A percentile compares a stretch with the other conserved stretches of the same genome.
phyloP scores from a whole-genome alignment of 139 green algal genomes.

The Micromonas commoda region DNA sequence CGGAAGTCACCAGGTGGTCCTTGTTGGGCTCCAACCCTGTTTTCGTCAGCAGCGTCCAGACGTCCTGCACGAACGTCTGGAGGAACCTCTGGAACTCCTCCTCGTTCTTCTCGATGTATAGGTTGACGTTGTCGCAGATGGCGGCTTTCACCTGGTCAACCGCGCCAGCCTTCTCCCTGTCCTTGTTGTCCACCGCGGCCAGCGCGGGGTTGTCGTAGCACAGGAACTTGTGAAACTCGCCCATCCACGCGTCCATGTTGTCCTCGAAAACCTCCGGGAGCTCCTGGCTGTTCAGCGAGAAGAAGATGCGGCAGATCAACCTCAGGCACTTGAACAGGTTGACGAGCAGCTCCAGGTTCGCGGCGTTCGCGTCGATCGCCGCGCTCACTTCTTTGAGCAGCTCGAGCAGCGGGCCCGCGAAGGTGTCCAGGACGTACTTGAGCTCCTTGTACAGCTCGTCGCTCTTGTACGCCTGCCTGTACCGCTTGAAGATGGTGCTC shows the following conservation, averaged over 20 bases:
- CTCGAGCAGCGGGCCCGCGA: slow-evolving; percentile 43
- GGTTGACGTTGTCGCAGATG: slow-evolving; percentile 55
- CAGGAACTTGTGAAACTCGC: slow-evolving; percentile 69
- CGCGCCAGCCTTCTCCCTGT: slow-evolving; percentile 5
- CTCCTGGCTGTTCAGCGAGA: slow-evolving; percentile 83
- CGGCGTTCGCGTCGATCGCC: slow-evolving; percentile 9
- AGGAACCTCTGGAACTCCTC: slow-evolving; percentile 91
- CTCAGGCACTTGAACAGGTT: slow-evolving; percentile 57
- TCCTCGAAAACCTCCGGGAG: slow-evolving; percentile 88
- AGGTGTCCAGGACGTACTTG: slow-evolving; percentile 67
- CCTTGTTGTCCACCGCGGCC: neutral
- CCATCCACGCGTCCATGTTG: slow-evolving; percentile 85
- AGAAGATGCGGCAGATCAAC: slow-evolving; percentile 78
- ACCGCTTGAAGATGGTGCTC: slow-evolving; percentile 95
- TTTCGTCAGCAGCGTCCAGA: slow-evolving; percentile 75
- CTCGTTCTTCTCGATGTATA: slow-evolving; percentile 91
- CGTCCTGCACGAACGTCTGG: slow-evolving; percentile 51
- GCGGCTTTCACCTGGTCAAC: slow-evolving; percentile 73
- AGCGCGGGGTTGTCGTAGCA: slow-evolving; percentile 49
- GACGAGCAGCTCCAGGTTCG: slow-evolving; percentile 43
- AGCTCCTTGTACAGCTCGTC: slow-evolving; percentile 49
- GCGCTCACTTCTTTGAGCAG: slow-evolving; percentile 25
- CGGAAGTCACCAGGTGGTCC: slow-evolving; percentile 83
- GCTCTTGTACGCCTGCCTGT: slow-evolving; percentile 62
- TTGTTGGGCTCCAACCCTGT: neutral